A percentile compares a stretch with the other conserved stretches of the same genome.
phyloP scores from a whole-genome alignment of 2,329 filamentous ascomycete genomes.

The Didymella lethalis region DNA sequence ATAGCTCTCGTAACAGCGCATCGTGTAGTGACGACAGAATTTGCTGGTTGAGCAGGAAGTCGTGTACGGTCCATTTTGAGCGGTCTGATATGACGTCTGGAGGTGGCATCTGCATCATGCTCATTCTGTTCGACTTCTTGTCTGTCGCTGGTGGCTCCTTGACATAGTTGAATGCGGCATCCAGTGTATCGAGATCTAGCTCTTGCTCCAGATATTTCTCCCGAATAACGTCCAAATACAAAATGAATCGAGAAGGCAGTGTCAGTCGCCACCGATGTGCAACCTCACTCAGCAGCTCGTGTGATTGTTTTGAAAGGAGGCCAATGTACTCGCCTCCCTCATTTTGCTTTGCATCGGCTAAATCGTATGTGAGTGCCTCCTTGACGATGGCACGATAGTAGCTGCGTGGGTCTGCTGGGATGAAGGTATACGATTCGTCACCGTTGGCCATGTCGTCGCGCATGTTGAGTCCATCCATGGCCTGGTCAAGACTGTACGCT shows the following conservation, averaged over 20 bases:
- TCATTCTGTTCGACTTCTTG: constrained; percentile 67
- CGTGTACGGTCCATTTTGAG: constrained; percentile 59
- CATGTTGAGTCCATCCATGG: constrained; percentile 72
- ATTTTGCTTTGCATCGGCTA: constrained; percentile 57
- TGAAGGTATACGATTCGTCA: constrained; percentile 82
- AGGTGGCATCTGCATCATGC: constrained; percentile 42
- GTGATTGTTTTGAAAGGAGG: constrained; percentile 75
- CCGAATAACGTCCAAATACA: constrained; percentile 83
- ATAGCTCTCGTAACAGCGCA: constrained; percentile 83
- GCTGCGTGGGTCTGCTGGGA: constrained; percentile 81
- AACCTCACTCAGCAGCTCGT: constrained; percentile 84
- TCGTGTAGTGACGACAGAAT: constrained; percentile 80
- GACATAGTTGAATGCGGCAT: constrained; percentile 80
- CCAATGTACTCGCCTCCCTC: constrained; percentile 59
- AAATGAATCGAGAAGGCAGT: constrained; percentile 77
- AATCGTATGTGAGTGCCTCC: constrained; percentile 72
- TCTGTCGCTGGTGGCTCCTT: constrained; percentile 75
- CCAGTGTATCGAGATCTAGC: constrained; percentile 80
- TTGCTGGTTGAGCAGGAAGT: constrained; percentile 71
- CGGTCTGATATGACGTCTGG: constrained; percentile 56
- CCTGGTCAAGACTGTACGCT: constrained; percentile 70
- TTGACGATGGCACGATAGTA: constrained; percentile 85
- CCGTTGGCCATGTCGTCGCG: constrained; percentile 58
- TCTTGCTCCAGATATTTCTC: constrained; percentile 88
- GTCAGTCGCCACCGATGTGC: constrained; percentile 90